Conservation (phyloP, 1,139 yeast species). For the Hyphopichia fennica region DNA sequence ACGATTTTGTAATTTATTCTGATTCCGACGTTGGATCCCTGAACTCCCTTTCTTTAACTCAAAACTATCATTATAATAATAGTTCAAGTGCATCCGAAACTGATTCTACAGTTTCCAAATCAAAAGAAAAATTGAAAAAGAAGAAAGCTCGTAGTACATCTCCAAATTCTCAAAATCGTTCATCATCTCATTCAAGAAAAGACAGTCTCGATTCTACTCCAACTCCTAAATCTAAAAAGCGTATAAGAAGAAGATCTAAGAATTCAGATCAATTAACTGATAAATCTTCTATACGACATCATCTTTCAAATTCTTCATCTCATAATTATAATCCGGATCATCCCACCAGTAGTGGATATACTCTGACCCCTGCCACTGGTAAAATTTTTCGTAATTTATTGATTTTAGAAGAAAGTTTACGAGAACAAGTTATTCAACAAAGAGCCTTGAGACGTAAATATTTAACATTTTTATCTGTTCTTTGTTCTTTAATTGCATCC, state of each 20-base stretch:
- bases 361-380: constrained; percentile 59
- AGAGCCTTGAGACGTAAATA: constrained; percentile 70
- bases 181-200: constrained; percentile 7
- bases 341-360: constrained; percentile 36
- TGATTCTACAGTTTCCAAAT: constrained; percentile 5
- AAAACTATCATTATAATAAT: constrained; percentile 5
- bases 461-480: constrained; percentile 61
- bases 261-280: constrained; percentile 29
- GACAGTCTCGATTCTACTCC: constrained; percentile 17
- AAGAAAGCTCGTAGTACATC: background rate
- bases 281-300: constrained; percentile 16
- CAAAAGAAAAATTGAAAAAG: background rate
- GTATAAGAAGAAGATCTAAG: constrained; percentile 30
- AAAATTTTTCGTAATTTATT: constrained; percentile 77
- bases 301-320: background rate
- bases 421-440: constrained; percentile 78
- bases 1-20: constrained; percentile 37
- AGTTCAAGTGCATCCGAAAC: constrained; percentile 9
- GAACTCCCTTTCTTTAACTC: constrained; percentile 25
- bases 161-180: background rate
- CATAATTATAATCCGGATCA: constrained; percentile 11
- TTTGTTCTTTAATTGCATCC: constrained; percentile 45
- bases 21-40: constrained; percentile 43
- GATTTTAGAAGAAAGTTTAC: constrained; percentile 78
- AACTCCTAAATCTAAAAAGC: constrained; percentile 24